Percentiles rank a stretch among this genome's conserved stretches.
Conservation (phyloP, 83 land plant species). For the Isoetes engelmannii region DNA sequence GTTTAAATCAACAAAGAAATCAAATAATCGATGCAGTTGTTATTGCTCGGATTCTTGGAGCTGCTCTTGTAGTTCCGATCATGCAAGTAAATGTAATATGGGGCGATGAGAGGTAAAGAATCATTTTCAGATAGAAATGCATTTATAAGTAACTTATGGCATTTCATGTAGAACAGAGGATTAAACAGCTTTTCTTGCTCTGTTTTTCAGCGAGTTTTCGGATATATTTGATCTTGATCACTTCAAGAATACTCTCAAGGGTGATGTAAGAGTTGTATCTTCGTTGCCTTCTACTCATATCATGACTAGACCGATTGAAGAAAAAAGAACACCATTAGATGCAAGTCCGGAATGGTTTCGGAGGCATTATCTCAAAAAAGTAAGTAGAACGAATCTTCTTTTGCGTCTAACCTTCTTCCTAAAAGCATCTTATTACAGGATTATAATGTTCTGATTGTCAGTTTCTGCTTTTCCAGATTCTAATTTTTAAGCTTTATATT, state of each 20-base stretch:
- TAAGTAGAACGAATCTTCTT: no score
- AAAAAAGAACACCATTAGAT: slow-evolving; percentile 49
- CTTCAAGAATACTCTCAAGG: slow-evolving; percentile 57
- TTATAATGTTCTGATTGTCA: no score
- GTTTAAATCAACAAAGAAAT: slow-evolving; percentile 82
- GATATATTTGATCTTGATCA: slow-evolving; percentile 83
- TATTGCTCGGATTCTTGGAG: slow-evolving; percentile 80
- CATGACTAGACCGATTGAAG: slow-evolving; percentile 57
- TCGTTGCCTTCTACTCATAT: slow-evolving; percentile 79
- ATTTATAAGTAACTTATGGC: no score
- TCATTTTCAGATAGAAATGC: no score
- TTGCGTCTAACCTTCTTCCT: no score
- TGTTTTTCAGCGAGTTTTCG: slow-evolving; percentile 82
- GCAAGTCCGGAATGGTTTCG: slow-evolving; percentile 69
- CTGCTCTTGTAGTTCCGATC: slow-evolving; percentile 71
- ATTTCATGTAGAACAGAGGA: no score
- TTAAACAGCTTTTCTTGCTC: no score
- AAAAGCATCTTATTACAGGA: no score
- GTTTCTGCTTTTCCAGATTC: no score
- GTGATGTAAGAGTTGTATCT: slow-evolving; percentile 63
- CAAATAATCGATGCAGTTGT: slow-evolving; percentile 94
- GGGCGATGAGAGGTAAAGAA: slow-evolving; percentile 83
- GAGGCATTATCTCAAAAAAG: slow-evolving; percentile 41
- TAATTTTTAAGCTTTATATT: no score
- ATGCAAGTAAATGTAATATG: slow-evolving; percentile 76